Evolutionary conservation across 179 eudicot genomes (phyloP).

Genomic region (Actinidia arguta): DNA sequence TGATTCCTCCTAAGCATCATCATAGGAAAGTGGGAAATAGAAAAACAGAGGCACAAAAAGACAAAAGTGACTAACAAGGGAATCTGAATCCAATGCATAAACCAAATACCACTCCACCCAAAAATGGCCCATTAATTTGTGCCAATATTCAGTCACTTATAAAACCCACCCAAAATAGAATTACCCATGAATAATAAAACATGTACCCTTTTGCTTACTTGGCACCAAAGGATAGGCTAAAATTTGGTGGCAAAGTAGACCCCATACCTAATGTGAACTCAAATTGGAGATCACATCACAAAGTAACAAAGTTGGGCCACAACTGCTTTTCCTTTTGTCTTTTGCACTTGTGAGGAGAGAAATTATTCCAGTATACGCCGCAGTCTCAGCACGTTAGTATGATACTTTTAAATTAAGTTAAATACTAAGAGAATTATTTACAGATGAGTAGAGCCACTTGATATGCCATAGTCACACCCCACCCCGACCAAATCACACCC

Average conservation of each 20-base stretch:
- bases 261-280: not conserved
- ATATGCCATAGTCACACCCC: too few relatives aligned
- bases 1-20: too few relatives aligned
- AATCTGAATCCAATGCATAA: not conserved
- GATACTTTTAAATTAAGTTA: not conserved
- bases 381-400: not conserved
- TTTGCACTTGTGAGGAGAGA: not conserved
- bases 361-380: too few relatives aligned
- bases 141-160: not conserved
- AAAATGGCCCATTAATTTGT: not conserved
- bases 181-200: not conserved
- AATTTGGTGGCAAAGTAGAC: constrained; percentile 2
- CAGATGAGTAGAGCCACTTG: not conserved
- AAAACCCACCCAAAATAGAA: constrained; percentile 7
- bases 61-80: not conserved
- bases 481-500: too few relatives aligned
- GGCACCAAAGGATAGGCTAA: not conserved
- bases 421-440: not conserved
- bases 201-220: not conserved
- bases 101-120: not conserved
- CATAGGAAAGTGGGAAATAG: too few relatives aligned
- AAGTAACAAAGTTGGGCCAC: not conserved
- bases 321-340: not conserved
- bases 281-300: not conserved
- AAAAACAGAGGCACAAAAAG: not conserved